A percentile compares a stretch with the other conserved stretches of the same genome.
Evolutionary conservation across 2,329 filamentous ascomycete species (phyloP).

Genomic region (Pseudofabraea citricarpa): DNA sequence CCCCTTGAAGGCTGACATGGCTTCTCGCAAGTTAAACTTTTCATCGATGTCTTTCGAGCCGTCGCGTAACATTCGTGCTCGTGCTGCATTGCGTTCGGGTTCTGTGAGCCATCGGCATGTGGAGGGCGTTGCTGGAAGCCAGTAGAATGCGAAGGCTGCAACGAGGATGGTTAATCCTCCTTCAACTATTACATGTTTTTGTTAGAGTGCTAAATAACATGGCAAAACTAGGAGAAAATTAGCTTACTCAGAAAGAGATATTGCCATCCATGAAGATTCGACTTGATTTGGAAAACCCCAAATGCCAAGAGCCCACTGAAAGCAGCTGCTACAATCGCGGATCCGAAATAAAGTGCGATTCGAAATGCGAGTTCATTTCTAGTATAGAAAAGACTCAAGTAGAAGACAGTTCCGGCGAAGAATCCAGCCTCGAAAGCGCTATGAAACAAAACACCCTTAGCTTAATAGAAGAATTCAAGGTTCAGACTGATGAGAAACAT

Average conservation of each 20-base stretch:
- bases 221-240: too few species aligned
- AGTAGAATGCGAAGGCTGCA: constrained; percentile 12
- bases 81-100: constrained; percentile 31
- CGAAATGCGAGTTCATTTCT: constrained; percentile 36
- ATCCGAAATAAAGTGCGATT: constrained; percentile 39
- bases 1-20: constrained; percentile 37
- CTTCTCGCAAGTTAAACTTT: constrained; percentile 33
- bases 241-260: too few species aligned
- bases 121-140: constrained; percentile 5
- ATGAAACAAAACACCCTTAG: too few species aligned
- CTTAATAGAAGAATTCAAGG: too few species aligned
- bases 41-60: constrained; percentile 33
- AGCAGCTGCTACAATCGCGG: constrained; percentile 33
- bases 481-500: constrained; percentile 17
- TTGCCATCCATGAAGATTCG: constrained; percentile 39
- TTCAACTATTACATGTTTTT: too few species aligned
- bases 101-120: constrained; percentile 11
- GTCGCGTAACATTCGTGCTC: constrained; percentile 39
- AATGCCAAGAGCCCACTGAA: constrained; percentile 35
- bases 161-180: constrained; percentile 32
- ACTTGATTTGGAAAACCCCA: constrained; percentile 43
- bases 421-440: constrained; percentile 45
- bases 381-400: constrained; percentile 44
- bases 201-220: too few species aligned
- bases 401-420: constrained; percentile 50